Conservation (phyloP, 495 filamentous ascomycete species). For the Penicillium goetzii region DNA sequence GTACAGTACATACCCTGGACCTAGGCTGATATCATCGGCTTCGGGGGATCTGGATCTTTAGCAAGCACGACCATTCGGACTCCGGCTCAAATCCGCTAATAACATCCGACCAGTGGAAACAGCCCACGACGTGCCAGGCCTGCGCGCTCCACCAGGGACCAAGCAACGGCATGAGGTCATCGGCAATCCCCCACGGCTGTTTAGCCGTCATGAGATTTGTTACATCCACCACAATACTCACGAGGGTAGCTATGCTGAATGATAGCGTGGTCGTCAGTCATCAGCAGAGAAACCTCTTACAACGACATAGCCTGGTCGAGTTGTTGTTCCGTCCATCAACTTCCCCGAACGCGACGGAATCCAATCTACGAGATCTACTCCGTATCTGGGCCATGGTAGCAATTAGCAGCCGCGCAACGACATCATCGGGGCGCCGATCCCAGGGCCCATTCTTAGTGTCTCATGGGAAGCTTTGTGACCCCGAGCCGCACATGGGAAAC, state of each 20-base stretch:
- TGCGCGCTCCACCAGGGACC: constrained; percentile 12
- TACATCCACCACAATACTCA: background rate
- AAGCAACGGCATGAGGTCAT: constrained; percentile 9
- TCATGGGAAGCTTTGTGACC: background rate
- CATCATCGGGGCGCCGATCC: constrained; percentile 34
- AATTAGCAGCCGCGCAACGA: constrained; percentile 20
- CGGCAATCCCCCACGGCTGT: constrained; percentile 3
- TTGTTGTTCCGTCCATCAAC: background rate
- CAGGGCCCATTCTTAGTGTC: constrained; percentile 13
- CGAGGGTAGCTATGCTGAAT: background rate
- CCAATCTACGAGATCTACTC: constrained; percentile 7
- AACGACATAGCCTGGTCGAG: background rate
- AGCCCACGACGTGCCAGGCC: constrained; percentile 1
- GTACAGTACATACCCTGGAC: background rate
- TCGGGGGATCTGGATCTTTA: background rate
- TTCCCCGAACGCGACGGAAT: background rate
- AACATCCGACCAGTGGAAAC: background rate
- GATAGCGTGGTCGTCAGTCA: background rate
- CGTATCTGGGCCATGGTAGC: background rate
- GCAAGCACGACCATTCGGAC: constrained; percentile 3
- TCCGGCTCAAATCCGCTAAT: background rate
- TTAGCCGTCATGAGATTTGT: background rate
- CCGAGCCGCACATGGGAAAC: background rate
- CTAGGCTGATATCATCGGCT: background rate
- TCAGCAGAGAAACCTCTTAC: background rate